Evolutionary conservation across 2,329 filamentous ascomycete genomes (phyloP), one percentile per base, ranked within the genome.

Genomic region (Trichoderma oligosporum): DNA sequence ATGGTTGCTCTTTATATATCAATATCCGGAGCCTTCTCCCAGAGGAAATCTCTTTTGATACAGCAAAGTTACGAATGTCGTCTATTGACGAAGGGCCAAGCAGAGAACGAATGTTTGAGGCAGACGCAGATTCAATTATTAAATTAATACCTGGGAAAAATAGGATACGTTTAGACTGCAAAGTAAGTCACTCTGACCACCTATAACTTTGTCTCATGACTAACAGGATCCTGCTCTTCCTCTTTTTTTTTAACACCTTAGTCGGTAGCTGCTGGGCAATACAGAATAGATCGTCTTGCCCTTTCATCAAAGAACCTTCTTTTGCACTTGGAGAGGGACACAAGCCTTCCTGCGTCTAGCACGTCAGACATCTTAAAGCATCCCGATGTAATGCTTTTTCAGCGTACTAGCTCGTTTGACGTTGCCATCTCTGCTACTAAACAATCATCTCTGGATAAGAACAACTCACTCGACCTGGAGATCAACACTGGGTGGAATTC

Each of bases 391-490:
- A 79, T 84, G n/a, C 79, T 93, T 25, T 96, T 89, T 68, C 88
- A 91, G 29, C 82, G 84, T 14, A 71, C 80, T 1, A 78, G 84
- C 44, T 82, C 88, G 0, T 82, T 97, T 4, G 82, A 90, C 59
- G 82, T 88, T 2, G 81, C 80, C 47, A 74, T 95, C 7, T 78
- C 76, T 39, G 78, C 88, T 0, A 84, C 88, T 0, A 87, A 82
- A 60, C 77, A 85, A 42, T 86, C 95, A 22, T 85, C 93, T 61
- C 82, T 99, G 4, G 89, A 95, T 68, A 86, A 86, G 63, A 85
- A 86, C 64, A 89, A 89, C 57, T 85, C 83, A 0, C 76, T 97
- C 0, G 89, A 96, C 58, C 75, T 99, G 18, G 79, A 85, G 49
- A 73, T 96, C 11, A 76, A 76, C 9, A 85, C 86, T 9, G 92